Evolutionary conservation across 176 grass and related monocot genomes (phyloP).

Genomic region (Phoenix dactylifera): DNA sequence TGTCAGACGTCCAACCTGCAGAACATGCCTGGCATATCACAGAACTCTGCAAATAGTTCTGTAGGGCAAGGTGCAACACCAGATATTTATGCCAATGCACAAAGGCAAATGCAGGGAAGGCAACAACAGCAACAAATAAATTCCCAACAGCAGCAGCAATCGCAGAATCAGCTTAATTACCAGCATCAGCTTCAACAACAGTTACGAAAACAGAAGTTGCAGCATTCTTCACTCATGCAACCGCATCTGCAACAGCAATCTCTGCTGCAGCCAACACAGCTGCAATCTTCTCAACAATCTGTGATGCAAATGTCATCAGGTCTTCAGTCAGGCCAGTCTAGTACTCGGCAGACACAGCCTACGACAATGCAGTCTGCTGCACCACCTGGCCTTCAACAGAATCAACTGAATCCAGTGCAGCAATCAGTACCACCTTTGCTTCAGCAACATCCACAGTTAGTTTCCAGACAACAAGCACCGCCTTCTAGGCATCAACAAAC

Average conservation of each 20-base stretch:
- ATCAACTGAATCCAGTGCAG: conserved; percentile 56
- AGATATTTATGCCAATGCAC: conserved; percentile 58
- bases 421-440: conserved; percentile 58
- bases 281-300: conserved; percentile 63
- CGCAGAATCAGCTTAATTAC: conserved; percentile 55
- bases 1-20: conserved; percentile 44
- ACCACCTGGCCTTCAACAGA: conserved; percentile 51
- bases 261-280: conserved; percentile 54
- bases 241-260: conserved; percentile 53
- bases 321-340: conserved; percentile 50
- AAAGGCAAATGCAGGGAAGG: conserved; percentile 62
- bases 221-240: conserved; percentile 45
- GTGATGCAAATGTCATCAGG: conserved; percentile 62
- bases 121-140: conserved; percentile 21
- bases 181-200: conserved; percentile 54
- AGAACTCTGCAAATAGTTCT: conserved; percentile 45
- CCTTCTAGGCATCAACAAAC: conserved; percentile 51
- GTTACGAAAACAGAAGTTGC: conserved; percentile 47
- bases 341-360: conserved; percentile 44
- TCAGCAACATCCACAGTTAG: conserved; percentile 57
- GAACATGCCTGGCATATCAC: conserved; percentile 40
- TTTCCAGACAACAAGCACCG: conserved; percentile 51
- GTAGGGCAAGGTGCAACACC: conserved; percentile 33
- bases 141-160: conserved; percentile 49
- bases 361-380: conserved; percentile 48